Evolutionary conservation across 2,329 filamentous ascomycete genomes (phyloP).

Genomic region (Paecilomyces variotii): DNA sequence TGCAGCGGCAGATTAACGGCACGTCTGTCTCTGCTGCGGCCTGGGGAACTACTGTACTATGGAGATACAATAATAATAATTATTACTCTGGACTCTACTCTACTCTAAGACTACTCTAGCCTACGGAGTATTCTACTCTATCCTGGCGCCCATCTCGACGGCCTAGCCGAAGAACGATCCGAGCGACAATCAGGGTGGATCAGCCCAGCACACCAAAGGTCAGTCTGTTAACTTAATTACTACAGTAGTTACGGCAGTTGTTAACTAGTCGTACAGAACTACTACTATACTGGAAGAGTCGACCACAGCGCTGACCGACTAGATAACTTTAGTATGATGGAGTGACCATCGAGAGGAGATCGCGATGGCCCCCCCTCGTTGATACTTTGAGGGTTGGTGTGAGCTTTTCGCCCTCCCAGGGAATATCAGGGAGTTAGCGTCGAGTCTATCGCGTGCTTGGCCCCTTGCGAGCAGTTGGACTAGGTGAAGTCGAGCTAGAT

Average conservation of each 20-base stretch:
- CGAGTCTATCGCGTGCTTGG: not conserved
- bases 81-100: too few relatives aligned
- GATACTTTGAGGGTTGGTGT: not conserved
- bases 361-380: not conserved
- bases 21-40: not conserved
- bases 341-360: not conserved
- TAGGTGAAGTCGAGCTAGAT: not conserved
- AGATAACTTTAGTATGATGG: not conserved
- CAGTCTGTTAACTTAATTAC: too few relatives aligned
- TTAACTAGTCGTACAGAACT: not conserved
- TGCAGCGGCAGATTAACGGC: not conserved
- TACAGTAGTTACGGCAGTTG: too few relatives aligned
- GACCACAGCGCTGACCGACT: not conserved
- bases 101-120: too few relatives aligned
- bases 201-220: not conserved
- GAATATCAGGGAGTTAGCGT: not conserved
- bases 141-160: not conserved
- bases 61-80: not conserved
- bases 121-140: too few relatives aligned
- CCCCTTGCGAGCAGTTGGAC: not conserved
- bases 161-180: not conserved
- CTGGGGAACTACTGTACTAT: not conserved
- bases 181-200: not conserved
- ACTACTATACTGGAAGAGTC: not conserved
- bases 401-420: not conserved